Conservation (phyloP, 306 rosid genomes). For the Aeschynomene evenia region DNA sequence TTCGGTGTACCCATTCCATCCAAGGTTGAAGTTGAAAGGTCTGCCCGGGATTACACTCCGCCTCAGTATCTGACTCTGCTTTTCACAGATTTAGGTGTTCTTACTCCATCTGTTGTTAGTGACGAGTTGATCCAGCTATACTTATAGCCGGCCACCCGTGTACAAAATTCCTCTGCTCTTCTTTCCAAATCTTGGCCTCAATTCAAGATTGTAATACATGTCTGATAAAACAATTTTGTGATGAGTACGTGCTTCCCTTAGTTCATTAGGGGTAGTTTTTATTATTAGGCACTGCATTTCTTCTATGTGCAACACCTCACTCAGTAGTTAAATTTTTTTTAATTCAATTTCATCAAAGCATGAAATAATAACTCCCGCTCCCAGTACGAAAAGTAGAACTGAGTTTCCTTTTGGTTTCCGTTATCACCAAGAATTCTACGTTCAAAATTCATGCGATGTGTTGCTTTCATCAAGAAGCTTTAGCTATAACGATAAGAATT, state of each 20-base stretch:
- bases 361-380: background rate
- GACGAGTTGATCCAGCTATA: conserved; percentile 88
- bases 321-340: background rate
- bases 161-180: background rate
- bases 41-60: conserved; percentile 89
- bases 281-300: background rate
- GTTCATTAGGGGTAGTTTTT: background rate
- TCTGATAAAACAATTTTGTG: background rate
- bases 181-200: conserved; percentile 11
- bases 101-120: conserved; percentile 82
- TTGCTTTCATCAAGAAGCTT: background rate
- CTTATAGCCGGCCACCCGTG: conserved; percentile 41
- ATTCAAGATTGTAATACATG: conserved; percentile 5
- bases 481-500: too few relatives aligned
- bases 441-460: background rate
- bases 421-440: background rate
- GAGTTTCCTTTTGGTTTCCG: background rate
- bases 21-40: conserved; percentile 82
- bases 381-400: background rate
- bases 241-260: background rate
- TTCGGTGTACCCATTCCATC: conserved; percentile 87
- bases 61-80: conserved; percentile 80
- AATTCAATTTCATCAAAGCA: background rate
- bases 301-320: too few relatives aligned
- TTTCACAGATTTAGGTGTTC: conserved; percentile 87